These are phyloP conservation scores for Stereum hirsutum DNA, from an alignment of 1,284 basidiomycete species.

Conservation along the genomic window DNA sequence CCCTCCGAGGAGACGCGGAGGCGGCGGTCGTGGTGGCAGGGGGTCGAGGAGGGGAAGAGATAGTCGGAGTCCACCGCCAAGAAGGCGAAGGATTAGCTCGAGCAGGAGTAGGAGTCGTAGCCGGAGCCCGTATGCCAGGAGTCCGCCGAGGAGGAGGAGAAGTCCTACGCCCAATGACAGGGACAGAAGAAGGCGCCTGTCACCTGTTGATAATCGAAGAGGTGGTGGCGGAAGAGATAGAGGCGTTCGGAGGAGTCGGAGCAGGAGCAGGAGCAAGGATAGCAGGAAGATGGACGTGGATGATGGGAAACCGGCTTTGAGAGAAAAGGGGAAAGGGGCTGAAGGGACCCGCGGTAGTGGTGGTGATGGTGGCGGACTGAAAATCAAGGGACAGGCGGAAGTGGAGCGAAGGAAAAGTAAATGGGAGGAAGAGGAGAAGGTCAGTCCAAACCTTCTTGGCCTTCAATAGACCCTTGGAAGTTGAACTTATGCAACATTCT, in stretches of 20 bases:
- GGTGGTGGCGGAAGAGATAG: background rate
- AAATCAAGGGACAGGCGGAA: slow-evolving; percentile 65
- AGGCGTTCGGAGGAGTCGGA: background rate
- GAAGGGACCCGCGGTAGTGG: background rate
- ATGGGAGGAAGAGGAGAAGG: slow-evolving; percentile 19
- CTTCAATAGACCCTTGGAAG: too few species aligned
- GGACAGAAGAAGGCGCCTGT: background rate
- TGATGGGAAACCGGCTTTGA: too few species aligned
- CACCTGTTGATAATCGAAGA: background rate
- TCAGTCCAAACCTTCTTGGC: background rate
- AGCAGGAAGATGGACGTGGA: slow-evolving; percentile 14
- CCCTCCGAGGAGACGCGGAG: slow-evolving; percentile 16
- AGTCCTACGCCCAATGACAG: background rate
- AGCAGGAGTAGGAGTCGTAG: slow-evolving; percentile 15
- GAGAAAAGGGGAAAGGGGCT: too few species aligned
- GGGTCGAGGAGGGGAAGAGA: background rate
- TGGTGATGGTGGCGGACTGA: slow-evolving; percentile 33
- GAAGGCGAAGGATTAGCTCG: slow-evolving; percentile 16
- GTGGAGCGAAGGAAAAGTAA: slow-evolving; percentile 39
- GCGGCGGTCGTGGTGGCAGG: background rate
- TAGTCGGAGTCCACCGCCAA: background rate
- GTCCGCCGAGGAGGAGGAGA: background rate
- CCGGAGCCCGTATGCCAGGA: slow-evolving; percentile 11
- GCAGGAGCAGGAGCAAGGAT: slow-evolving; percentile 9
- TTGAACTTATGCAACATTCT: background rate